phyloP scores from a whole-genome alignment of 345 rosid genomes.

The Hypericum perforatum region DNA sequence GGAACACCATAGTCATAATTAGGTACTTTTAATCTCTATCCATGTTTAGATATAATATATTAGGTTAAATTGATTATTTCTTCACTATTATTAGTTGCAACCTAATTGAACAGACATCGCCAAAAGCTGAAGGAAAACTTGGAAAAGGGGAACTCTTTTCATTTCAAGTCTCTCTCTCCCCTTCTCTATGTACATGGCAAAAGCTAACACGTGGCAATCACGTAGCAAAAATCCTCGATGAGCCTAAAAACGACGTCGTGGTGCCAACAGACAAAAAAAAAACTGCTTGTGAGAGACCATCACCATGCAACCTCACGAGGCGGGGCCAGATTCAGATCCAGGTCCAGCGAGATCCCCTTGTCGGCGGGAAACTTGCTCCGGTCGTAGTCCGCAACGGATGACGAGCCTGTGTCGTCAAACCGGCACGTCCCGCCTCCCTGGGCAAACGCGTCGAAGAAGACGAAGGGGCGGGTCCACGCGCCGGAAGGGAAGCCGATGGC shows the following conservation, averaged over 20 bases:
- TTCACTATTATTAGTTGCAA: background rate
- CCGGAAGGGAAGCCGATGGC: constrained; percentile 10
- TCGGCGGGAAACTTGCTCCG: constrained; percentile 2
- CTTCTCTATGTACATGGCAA: constrained; percentile 21
- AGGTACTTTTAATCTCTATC: too few species aligned
- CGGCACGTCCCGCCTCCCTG: constrained; percentile 4
- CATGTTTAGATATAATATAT: too few species aligned
- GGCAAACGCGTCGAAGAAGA: constrained; percentile 15
- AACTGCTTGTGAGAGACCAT: too few species aligned
- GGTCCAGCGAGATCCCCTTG: background rate
- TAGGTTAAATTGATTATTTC: too few species aligned
- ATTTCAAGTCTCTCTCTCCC: background rate
- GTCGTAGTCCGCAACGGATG: constrained; percentile 47
- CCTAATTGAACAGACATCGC: too few species aligned
- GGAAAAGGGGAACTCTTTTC: background rate
- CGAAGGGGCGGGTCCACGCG: constrained; percentile 13
- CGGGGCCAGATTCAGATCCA: constrained; percentile 19
- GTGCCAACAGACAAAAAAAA: constrained; percentile 9
- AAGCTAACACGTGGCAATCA: constrained; percentile 11
- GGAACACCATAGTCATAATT: too few species aligned
- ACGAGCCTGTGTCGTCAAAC: constrained; percentile 18
- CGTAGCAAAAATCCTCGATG: constrained; percentile 2
- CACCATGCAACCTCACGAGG: constrained; percentile 12
- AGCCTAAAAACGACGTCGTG: background rate
- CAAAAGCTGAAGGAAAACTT: too few species aligned